Evolutionary conservation across 441 rosid species (phyloP).

Genomic region (Capsella rubella): DNA sequence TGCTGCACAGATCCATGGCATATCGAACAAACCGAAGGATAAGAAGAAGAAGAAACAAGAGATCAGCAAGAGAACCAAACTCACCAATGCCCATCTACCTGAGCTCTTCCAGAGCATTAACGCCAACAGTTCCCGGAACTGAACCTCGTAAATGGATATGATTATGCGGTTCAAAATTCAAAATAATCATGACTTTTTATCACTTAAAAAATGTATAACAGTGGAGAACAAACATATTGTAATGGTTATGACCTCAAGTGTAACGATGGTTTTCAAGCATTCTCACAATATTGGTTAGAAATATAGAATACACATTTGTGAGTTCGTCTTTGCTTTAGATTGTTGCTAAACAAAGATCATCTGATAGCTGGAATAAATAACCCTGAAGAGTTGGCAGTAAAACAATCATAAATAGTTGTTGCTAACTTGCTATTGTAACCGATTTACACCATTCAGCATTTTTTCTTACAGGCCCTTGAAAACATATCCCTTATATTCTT

Average conservation of each 20-base stretch:
- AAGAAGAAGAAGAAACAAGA: slow-evolving; percentile 77
- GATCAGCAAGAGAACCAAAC: slow-evolving; percentile 88
- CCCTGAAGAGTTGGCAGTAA: neutral
- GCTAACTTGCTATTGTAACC: neutral
- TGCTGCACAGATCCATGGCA: slow-evolving; percentile 70
- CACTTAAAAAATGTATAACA: too few species aligned
- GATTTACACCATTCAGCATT: slow-evolving; percentile 37
- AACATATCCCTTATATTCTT: slow-evolving; percentile 90
- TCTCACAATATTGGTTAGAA: neutral
- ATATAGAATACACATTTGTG: neutral
- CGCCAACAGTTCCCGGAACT: slow-evolving; percentile 35
- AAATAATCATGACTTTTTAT: too few species aligned
- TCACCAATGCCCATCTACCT: slow-evolving; percentile 87
- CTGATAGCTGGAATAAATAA: neutral
- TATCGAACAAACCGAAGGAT: slow-evolving; percentile 58
- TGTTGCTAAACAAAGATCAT: slow-evolving; percentile 20
- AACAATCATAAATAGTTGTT: neutral
- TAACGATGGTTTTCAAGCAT: slow-evolving; percentile 23
- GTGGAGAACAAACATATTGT: neutral
- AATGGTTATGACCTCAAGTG: slow-evolving; percentile 9
- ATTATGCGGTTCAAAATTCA: neutral
- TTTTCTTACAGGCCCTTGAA: slow-evolving; percentile 68
- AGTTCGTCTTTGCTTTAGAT: slow-evolving; percentile 17
- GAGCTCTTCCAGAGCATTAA: slow-evolving; percentile 73
- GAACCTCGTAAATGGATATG: slow-evolving; percentile 3